Evolutionary conservation across 345 rosid genomes (phyloP), one percentile per base, ranked within the genome.

Genomic region (Erysimum cheiranthoides): DNA sequence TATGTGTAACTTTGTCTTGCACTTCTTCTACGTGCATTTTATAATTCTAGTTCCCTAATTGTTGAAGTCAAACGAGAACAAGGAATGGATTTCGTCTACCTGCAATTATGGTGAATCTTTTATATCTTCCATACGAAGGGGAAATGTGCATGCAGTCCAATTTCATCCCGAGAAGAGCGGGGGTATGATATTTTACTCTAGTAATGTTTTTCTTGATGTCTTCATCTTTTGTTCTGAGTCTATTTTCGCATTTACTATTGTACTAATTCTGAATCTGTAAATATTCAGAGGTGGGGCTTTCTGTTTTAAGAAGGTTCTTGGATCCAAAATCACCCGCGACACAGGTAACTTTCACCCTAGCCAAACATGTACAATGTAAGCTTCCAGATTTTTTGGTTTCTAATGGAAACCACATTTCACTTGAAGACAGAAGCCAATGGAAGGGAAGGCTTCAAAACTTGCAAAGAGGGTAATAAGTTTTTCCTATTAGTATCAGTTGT

Each of bases 161-260:
- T 93, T 93, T 85, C 99, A 95, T 78, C 98, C 98, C 1, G 99
- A 95, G 81, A 95, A 95, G 82, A 95, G 99, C 59, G 99, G 99
- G 87, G 99, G 99, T 83, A 80, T 80, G 87, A 68, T 61, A 52
- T 17, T 59, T 36, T 76, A 28, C 56, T 27, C 30, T 60, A 38
- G 52, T 35, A 25, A 27, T 39, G 18, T 9, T 46, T 60, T 57
- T 56, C 59, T 25, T 66, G 40, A 67, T 77, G 25, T 61, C 40
- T 45, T 57, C n/a, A 1, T 63, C 36, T 50, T 39, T 27, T 45
- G 10, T 66, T 38, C 58, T 18, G 66, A 70, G 69, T 59, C 28
- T 71, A 39, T 39, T 38, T 71, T 49, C 54, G 17, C 54, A 14
- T 46, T 16, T 45, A 4, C 3, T 36, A 40, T 47, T 56, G 13